Evolutionary conservation across 306 rosid species (phyloP).

Genomic region (Hippophae rhamnoides): DNA sequence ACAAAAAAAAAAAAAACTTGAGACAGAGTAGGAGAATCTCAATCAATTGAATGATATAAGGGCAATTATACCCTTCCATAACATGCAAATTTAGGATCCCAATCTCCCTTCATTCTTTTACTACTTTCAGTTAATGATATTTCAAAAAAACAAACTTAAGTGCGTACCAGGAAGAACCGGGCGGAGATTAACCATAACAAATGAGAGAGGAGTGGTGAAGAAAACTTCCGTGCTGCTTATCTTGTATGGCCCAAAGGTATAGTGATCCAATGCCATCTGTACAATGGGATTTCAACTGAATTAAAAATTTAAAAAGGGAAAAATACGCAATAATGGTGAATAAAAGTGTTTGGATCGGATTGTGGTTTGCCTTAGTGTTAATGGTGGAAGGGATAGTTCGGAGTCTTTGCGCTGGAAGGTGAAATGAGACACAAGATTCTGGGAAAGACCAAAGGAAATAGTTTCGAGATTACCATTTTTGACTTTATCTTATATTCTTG

Average conservation of each 20-base stretch:
- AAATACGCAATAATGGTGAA: not conserved
- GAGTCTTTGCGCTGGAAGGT: constrained; percentile 14
- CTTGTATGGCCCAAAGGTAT: constrained; percentile 60
- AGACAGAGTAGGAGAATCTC: not conserved
- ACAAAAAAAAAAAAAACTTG: no score
- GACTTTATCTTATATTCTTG: constrained; percentile 19
- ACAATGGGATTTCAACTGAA: not conserved
- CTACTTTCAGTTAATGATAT: not conserved
- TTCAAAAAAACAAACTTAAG: not conserved
- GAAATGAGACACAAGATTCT: constrained; percentile 12
- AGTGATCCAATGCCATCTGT: constrained; percentile 54
- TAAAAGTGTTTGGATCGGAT: no score
- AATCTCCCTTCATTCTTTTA: not conserved
- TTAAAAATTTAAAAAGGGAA: not conserved
- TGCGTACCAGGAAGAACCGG: constrained; percentile 76
- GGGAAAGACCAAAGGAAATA: constrained; percentile 12
- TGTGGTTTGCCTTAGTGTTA: constrained; percentile 25
- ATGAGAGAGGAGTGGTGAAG: constrained; percentile 57
- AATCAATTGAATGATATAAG: no score
- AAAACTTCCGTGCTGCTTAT: constrained; percentile 69
- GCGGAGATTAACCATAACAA: constrained; percentile 79
- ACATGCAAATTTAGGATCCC: constrained; percentile 2
- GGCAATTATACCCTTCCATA: no score
- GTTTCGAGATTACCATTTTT: constrained; percentile 1
- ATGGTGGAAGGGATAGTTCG: constrained; percentile 19